Base-by-base conservation (phyloP, 2,329 filamentous ascomycete genomes). In the Curvularia spicifera region DNA sequence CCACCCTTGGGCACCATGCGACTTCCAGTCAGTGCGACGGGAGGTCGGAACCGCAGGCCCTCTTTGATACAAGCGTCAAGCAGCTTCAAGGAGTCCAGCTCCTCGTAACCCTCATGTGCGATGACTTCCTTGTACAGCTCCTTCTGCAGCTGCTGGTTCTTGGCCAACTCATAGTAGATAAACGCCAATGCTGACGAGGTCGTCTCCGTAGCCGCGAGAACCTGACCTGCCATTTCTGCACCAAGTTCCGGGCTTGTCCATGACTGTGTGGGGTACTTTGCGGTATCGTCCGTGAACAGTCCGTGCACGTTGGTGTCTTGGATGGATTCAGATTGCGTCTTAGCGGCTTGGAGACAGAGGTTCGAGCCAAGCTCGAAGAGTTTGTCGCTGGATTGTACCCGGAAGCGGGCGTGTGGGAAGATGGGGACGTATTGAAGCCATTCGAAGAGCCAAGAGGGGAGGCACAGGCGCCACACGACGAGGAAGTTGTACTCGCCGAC, bases 401-500 rank as follows among this genome's bases (percentile, higher is more conserved):
- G 65, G 31, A 66, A 67, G 12, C 63, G 56, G 1, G 65, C 12
- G 42, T 64, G 59, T 1, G 53, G 15, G 35, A 67, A 67, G 10
- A 49, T 37, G 1, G 65, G 65, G 15, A 55, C 31, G 49, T 64
- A 59, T 20, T 66, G 61, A 2, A 66, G 53, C 63, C 65, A 67
- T 29, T 33, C 18, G 29, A 67, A 67, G 2, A 67, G 50, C 65
- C 65, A 67, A 15, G 65, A 59, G 5, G 63, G 65, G 22, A 66
- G 61, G 12, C 65, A 67, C 5, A 67, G 57, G 10, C 65, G 49
- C 65, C 65, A 67, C 5, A 67, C 61, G 1, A 67, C 65, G 6
- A 64, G 65, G 28, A 67, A 67, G 29, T 67, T 67, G 28, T 67
- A 67, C 31, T 67, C 63, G 18, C 65, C 65, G 8, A 67, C 63